These are phyloP conservation scores for Crithidia bombi DNA, from an alignment of 208 protist species.

Conservation along the genomic window DNA sequence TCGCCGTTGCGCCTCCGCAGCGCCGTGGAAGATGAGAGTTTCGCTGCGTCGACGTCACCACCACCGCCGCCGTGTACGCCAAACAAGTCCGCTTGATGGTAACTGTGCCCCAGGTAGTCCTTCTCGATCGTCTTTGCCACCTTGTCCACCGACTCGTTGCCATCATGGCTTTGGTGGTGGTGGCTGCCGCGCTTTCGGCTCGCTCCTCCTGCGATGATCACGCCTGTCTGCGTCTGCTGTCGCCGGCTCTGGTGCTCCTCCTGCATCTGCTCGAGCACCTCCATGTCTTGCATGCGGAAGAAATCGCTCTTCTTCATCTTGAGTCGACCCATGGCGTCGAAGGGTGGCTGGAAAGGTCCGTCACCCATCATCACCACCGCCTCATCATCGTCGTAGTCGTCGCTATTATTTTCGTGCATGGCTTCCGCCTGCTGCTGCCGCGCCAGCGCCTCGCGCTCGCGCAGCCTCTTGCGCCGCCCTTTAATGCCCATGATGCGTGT, in stretches of 20 bases:
- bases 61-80: not conserved
- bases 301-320: conserved; percentile 87
- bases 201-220: conserved; percentile 15
- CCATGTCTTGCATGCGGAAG: conserved; percentile 81
- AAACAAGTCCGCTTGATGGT: conserved; percentile 29
- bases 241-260: conserved; percentile 76
- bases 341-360: conserved; percentile 53
- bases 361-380: conserved; percentile 37
- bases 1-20: not conserved
- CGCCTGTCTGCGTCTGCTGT: conserved; percentile 19
- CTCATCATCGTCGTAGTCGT: conserved; percentile 18
- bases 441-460: conserved; percentile 53
- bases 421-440: conserved; percentile 22
- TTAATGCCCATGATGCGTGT: conserved; percentile 83
- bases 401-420: conserved; percentile 7
- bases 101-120: conserved; percentile 49
- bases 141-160: conserved; percentile 21
- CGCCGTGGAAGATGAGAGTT: not conserved
- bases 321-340: conserved; percentile 52
- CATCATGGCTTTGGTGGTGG: not conserved
- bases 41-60: not conserved
- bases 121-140: conserved; percentile 41
- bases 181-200: conserved; percentile 25
- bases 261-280: conserved; percentile 77
- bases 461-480: conserved; percentile 71